Evolutionary conservation across 2,329 filamentous ascomycete species (phyloP), one percentile per base, ranked within the genome.

Genomic region (Cylindrodendrum hubeiense): DNA sequence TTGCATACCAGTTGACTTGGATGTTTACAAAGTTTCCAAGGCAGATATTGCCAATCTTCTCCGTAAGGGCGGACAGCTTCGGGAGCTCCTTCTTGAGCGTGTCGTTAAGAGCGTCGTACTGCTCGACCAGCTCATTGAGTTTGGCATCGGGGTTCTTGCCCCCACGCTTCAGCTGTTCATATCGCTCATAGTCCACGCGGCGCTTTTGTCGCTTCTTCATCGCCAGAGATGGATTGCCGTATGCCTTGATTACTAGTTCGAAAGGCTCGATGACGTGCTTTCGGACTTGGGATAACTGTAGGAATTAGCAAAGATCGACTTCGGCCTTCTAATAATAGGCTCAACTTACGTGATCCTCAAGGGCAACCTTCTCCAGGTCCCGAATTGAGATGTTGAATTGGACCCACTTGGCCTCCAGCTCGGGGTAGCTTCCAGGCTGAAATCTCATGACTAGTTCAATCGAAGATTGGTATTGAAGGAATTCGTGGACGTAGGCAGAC

Each of bases 191-290:
- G 76, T 98, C 94, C 17, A 95, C 83, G 15, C 97, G 88, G n/a
- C 93, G 91, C 83, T 98, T 98, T 72, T 95, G 91, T 24, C 96
- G 92, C 82, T 98, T 97, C 76, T 94, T 93, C 89, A 98, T 97
- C 4, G 96, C 91, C 64, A 94, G 88, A 52, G 94, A 93, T 2
- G 95, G 94, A 37, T 93, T 92, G 57, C 92, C 90, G 74, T 97
- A 95, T 9, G 93, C 86, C 74, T 92, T 91, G 77, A 96, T 92
- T 30, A 95, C 86, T 49, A 88, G 87, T 71, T 93, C 87, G 78
- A 97, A 93, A 1, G 94, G 95, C 70, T 95, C 91, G 67, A 97
- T 93, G 52, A 97, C 93, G 73, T 91, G 90, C 77, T 91, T 93
- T 56, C 92, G 89, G 49, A 98, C 91, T 74, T 91, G 87, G 7